Evolutionary conservation across 257 asterid species (phyloP).

Genomic region (Sherardia arvensis): DNA sequence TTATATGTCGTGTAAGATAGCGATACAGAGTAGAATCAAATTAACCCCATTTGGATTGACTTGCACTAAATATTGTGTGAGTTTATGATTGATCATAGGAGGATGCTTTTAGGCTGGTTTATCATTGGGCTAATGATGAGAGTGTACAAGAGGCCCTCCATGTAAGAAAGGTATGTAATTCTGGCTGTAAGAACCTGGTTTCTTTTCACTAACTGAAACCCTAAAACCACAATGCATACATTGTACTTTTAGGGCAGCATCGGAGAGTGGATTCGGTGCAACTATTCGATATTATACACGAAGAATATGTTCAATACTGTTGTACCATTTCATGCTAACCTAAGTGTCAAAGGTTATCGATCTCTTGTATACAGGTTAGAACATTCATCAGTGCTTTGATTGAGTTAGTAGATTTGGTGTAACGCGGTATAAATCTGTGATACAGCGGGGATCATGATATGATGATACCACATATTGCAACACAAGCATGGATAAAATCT

Average conservation of each 20-base stretch:
- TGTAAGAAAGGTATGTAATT: slow-evolving; percentile 24
- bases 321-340: slow-evolving; percentile 21
- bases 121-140: slow-evolving; percentile 26
- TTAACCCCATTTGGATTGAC: background rate
- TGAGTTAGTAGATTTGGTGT: no score
- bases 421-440: no score
- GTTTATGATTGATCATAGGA: slow-evolving; percentile 3
- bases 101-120: slow-evolving; percentile 14
- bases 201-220: background rate
- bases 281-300: background rate
- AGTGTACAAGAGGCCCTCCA: slow-evolving; percentile 28
- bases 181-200: background rate
- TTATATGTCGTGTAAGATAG: slow-evolving; percentile 16
- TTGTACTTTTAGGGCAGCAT: slow-evolving; percentile 21
- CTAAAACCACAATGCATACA: background rate
- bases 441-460: slow-evolving; percentile 28
- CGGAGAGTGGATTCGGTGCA: slow-evolving; percentile 20
- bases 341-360: slow-evolving; percentile 25
- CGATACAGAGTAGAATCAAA: background rate
- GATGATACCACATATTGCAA: slow-evolving; percentile 12
- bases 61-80: background rate
- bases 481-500: slow-evolving; percentile 28
- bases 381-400: no score
- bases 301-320: background rate
- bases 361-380: slow-evolving; percentile 29